Evolutionary conservation across 805 yeast species (phyloP).

Genomic region (Teunomyces barrocoloradensis): DNA sequence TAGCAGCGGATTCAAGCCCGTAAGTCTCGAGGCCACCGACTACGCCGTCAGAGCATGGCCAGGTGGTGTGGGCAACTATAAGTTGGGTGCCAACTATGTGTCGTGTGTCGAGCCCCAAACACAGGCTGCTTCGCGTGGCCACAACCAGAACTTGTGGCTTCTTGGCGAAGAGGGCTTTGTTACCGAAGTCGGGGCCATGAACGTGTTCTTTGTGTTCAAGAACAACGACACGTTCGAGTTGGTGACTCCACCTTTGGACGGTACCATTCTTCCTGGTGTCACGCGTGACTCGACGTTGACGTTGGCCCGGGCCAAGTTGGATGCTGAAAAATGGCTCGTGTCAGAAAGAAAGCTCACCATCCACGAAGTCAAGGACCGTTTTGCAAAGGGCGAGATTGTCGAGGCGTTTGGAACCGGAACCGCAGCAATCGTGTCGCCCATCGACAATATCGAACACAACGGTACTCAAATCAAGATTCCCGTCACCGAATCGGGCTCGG

Average conservation of each 20-base stretch:
- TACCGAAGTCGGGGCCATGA: slow-evolving; percentile 98
- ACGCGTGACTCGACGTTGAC: slow-evolving; percentile 87
- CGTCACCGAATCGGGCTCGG: slow-evolving; percentile 73
- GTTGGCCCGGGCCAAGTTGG: slow-evolving; percentile 72
- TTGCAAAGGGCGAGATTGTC: slow-evolving; percentile 74
- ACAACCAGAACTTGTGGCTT: slow-evolving; percentile 94
- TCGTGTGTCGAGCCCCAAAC: slow-evolving; percentile 90
- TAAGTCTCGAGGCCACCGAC: slow-evolving; percentile 89
- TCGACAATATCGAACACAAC: slow-evolving; percentile 77
- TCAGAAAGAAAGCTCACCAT: slow-evolving; percentile 83
- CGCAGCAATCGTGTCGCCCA: slow-evolving; percentile 95
- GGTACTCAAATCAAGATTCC: slow-evolving; percentile 77
- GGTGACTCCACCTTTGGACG: slow-evolving; percentile 95
- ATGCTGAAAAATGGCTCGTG: slow-evolving; percentile 73
- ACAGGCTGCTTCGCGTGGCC: slow-evolving; percentile 87
- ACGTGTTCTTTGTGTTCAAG: slow-evolving; percentile 82
- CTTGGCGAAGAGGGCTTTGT: slow-evolving; percentile 83
- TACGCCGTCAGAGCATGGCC: slow-evolving; percentile 99
- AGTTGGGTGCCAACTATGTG: slow-evolving; percentile 97
- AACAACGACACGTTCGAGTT: slow-evolving; percentile 79
- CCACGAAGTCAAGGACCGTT: slow-evolving; percentile 72
- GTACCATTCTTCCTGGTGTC: slow-evolving; percentile 95
- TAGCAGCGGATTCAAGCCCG: slow-evolving; percentile 95
- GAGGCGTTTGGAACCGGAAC: slow-evolving; percentile 98
- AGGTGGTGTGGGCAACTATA: slow-evolving; percentile 94